phyloP scores from a whole-genome alignment of 331 rosid species.

The Telfairia occidentalis region DNA sequence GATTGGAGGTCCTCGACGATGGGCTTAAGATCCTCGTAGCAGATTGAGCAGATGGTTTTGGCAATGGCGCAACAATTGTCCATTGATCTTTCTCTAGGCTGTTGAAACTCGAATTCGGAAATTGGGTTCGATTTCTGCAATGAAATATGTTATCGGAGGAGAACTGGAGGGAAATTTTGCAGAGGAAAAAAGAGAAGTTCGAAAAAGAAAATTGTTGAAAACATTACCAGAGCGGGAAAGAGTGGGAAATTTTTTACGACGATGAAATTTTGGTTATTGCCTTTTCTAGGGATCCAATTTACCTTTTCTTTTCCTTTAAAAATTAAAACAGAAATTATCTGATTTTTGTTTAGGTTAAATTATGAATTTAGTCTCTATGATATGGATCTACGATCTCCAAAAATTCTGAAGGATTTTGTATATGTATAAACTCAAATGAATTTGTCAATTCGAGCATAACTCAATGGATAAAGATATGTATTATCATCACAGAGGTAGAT shows the following conservation, averaged over 20 bases:
- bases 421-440: no score
- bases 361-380: no score
- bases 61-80: slow-evolving; percentile 21
- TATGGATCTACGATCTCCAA: no score
- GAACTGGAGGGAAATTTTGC: slow-evolving; percentile 1
- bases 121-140: not conserved
- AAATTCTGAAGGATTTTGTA: no score
- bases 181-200: not conserved
- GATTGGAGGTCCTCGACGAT: slow-evolving; percentile 71
- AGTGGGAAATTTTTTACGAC: not conserved
- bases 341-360: no score
- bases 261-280: not conserved
- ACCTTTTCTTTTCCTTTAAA: not conserved
- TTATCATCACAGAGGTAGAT: no score
- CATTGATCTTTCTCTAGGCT: not conserved
- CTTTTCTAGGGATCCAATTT: not conserved
- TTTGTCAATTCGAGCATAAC: no score
- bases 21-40: slow-evolving; percentile 82
- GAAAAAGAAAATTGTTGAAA: not conserved
- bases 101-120: not conserved
- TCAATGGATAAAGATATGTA: no score
- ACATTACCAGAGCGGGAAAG: not conserved
- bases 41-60: slow-evolving; percentile 73
- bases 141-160: not conserved
- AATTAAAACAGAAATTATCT: no score